phyloP scores from a whole-genome alignment of 768 basidiomycete genomes.

The Termitomyces sp. region DNA sequence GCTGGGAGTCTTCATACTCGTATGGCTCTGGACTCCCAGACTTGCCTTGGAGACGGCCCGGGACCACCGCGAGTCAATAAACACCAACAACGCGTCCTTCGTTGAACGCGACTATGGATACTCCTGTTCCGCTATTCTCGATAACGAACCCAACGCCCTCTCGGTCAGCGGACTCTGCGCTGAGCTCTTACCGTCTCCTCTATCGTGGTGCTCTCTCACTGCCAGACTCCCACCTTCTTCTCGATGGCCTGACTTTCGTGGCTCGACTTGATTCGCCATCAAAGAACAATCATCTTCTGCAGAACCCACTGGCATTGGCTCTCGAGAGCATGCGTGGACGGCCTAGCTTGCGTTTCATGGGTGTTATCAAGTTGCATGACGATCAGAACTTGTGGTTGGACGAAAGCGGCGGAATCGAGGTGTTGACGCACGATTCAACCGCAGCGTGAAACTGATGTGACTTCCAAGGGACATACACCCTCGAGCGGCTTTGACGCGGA shows the following conservation, averaged over 20 bases:
- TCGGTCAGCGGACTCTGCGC: conserved; percentile 7
- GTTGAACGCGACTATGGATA: neutral
- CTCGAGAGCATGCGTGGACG: conserved; percentile 78
- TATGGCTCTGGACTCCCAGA: too few species aligned
- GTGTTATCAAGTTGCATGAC: conserved; percentile 43
- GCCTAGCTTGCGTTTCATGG: conserved; percentile 55
- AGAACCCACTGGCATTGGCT: conserved; percentile 66
- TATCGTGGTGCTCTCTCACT: conserved; percentile 73
- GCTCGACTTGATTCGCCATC: conserved; percentile 38
- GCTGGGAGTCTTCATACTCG: neutral
- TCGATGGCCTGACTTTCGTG: conserved; percentile 72
- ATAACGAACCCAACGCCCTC: conserved; percentile 17
- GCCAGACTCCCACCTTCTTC: conserved; percentile 63
- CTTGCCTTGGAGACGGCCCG: neutral
- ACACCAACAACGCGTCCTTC: conserved; percentile 12
- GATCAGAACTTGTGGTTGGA: conserved; percentile 51
- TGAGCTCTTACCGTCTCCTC: conserved; percentile 45
- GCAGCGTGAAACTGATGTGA: neutral
- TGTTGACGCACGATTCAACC: neutral
- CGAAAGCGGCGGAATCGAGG: conserved; percentile 40
- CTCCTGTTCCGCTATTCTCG: conserved; percentile 2
- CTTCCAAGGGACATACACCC: conserved; percentile 58
- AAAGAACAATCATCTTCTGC: conserved; percentile 40
- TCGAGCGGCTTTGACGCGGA: conserved; percentile 47
- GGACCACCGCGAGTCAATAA: conserved; percentile 1